A percentile compares a stretch with the other conserved stretches of the same genome.
These are phyloP conservation scores for Telfairia occidentalis DNA, from an alignment of 331 rosid species.

Conservation along the genomic window DNA sequence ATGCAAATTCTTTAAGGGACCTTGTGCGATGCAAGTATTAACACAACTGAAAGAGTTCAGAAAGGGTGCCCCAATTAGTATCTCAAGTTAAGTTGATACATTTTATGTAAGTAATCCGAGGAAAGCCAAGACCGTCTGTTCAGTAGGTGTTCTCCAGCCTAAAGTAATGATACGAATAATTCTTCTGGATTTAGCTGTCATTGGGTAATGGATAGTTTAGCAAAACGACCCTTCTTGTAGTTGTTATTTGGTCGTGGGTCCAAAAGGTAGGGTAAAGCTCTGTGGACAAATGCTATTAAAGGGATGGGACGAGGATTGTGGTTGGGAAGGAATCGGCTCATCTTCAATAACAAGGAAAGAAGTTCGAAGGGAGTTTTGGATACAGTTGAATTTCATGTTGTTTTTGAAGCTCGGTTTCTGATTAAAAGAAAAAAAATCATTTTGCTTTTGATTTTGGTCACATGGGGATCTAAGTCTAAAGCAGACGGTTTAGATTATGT, in stretches of 20 bases:
- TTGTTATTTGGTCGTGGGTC: background rate
- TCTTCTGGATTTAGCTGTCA: background rate
- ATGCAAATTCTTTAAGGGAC: background rate
- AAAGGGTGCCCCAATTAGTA: background rate
- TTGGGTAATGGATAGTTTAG: background rate
- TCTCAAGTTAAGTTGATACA: background rate
- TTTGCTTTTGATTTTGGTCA: background rate
- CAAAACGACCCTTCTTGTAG: background rate
- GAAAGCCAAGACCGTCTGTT: background rate
- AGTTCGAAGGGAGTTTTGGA: background rate
- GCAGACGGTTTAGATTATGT: background rate
- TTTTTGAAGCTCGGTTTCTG: no score
- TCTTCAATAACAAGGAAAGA: background rate
- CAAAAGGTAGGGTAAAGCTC: background rate
- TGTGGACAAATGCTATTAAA: background rate
- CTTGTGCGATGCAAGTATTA: background rate
- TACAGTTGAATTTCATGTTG: background rate
- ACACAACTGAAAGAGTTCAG: background rate
- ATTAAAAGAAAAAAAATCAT: no score
- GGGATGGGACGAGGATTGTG: no score
- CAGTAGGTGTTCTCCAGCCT: background rate
- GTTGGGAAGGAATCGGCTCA: background rate
- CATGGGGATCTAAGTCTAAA: background rate
- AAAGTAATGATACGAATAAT: background rate
- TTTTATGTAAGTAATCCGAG: no score